phyloP scores from a whole-genome alignment of 2,329 filamentous ascomycete genomes.

The Cladophialophora chaetospira region DNA sequence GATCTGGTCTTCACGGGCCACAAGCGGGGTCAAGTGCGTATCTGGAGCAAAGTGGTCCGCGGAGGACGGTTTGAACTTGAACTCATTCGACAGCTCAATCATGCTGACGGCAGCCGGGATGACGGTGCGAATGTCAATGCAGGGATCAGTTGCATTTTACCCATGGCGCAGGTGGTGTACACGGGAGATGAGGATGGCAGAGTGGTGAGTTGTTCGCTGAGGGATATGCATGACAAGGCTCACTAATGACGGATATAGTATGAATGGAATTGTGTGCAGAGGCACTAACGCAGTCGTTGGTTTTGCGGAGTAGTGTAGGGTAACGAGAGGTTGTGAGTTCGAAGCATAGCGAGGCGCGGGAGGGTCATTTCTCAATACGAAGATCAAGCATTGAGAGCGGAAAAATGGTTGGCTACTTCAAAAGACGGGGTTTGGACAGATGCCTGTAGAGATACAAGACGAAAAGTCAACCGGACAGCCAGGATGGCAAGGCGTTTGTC shows the following conservation, averaged over 20 bases:
- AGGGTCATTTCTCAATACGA: constrained; percentile 8
- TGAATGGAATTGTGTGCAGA: constrained; percentile 60
- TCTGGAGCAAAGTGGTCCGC: constrained; percentile 50
- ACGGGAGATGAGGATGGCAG: constrained; percentile 91
- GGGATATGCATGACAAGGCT: neutral
- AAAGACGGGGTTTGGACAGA: constrained; percentile 5
- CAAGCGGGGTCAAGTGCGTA: constrained; percentile 77
- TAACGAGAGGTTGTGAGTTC: constrained; percentile 1
- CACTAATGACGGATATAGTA: constrained; percentile 44
- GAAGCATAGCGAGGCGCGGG: constrained; percentile 22
- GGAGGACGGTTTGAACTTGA: constrained; percentile 73
- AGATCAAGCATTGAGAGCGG: neutral
- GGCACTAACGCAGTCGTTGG: constrained; percentile 39
- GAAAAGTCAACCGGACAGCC: no score
- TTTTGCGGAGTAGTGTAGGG: neutral
- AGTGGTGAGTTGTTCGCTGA: constrained; percentile 66
- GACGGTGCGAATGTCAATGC: constrained; percentile 58
- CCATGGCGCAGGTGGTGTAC: constrained; percentile 81
- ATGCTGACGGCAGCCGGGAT: constrained; percentile 69
- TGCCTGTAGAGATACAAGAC: neutral
- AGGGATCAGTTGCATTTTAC: constrained; percentile 81
- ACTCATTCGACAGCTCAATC: constrained; percentile 78
- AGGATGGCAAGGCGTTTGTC: neutral
- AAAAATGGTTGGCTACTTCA: neutral
- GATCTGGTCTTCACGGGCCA: constrained; percentile 89